phyloP scores from a whole-genome alignment of 768 basidiomycete genomes.

The Leccinum broughii region DNA sequence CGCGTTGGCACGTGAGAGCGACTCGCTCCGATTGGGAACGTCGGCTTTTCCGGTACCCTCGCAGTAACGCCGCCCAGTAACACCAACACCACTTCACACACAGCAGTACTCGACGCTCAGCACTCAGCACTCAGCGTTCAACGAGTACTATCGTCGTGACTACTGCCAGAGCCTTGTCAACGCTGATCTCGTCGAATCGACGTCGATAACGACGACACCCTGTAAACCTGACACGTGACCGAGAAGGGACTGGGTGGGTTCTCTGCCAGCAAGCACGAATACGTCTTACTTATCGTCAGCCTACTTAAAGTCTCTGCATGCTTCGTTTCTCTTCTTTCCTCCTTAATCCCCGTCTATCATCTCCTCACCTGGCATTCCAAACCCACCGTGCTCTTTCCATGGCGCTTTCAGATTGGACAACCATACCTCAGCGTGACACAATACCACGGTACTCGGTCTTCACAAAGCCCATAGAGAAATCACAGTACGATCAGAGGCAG shows the following conservation, averaged over 20 bases:
- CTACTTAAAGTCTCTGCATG: conserved; percentile 3
- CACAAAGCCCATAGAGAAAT: conserved; percentile 62
- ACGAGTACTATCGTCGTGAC: neutral
- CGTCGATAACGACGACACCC: neutral
- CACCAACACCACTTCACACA: neutral
- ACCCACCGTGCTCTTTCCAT: conserved; percentile 24
- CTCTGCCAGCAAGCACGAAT: neutral
- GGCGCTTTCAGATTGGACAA: conserved; percentile 24
- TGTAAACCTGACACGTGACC: conserved; percentile 18
- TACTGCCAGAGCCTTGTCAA: neutral
- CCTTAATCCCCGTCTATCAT: conserved; percentile 2
- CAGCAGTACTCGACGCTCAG: neutral
- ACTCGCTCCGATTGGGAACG: conserved; percentile 4
- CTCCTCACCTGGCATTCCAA: conserved; percentile 7
- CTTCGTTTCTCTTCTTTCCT: conserved; percentile 16
- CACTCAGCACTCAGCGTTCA: neutral
- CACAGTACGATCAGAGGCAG: conserved; percentile 73
- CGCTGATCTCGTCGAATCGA: neutral
- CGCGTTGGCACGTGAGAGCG: conserved; percentile 25
- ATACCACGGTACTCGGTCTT: conserved; percentile 55
- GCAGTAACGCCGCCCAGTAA: neutral
- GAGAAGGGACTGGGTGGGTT: conserved; percentile 22
- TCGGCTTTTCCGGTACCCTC: neutral
- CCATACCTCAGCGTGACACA: conserved; percentile 11
- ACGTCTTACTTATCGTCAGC: neutral